phyloP scores from a whole-genome alignment of 1,284 basidiomycete species.

The Athelia psychrophila region DNA sequence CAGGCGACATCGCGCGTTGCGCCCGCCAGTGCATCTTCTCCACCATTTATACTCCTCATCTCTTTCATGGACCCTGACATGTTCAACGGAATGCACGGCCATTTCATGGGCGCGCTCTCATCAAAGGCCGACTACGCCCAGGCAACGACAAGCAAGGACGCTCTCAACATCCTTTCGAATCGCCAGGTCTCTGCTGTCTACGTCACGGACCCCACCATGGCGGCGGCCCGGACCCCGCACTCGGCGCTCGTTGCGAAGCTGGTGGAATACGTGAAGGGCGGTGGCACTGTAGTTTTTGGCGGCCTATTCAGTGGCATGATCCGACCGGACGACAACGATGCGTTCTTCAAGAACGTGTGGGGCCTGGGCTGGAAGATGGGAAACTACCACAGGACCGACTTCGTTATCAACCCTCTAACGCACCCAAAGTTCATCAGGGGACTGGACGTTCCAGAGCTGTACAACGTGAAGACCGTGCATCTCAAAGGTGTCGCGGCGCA shows the following conservation, averaged over 20 bases:
- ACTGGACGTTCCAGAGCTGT: constrained; percentile 22
- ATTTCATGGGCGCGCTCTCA: not conserved
- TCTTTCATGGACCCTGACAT: not conserved
- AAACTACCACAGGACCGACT: constrained; percentile 29
- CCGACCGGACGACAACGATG: constrained; percentile 15
- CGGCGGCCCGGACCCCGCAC: constrained; percentile 4
- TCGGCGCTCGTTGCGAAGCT: constrained; percentile 20
- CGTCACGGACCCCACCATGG: not conserved
- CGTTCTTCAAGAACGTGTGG: constrained; percentile 26
- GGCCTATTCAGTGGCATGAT: constrained; percentile 29
- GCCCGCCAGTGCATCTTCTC: not conserved
- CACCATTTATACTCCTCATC: not conserved
- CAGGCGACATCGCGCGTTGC: too few relatives aligned
- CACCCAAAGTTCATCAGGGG: constrained; percentile 19
- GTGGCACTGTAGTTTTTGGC: constrained; percentile 32
- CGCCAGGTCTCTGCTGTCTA: not conserved
- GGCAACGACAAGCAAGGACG: not conserved
- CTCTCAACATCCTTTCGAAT: not conserved
- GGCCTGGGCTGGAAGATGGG: constrained; percentile 32
- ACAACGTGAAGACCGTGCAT: constrained; percentile 35
- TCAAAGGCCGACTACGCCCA: not conserved
- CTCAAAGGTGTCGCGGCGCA: constrained; percentile 20
- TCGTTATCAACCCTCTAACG: constrained; percentile 20
- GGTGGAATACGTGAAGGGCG: constrained; percentile 28
- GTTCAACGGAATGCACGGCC: not conserved